These are phyloP conservation scores for Xylaria polymorpha DNA, from an alignment of 2,329 filamentous ascomycete species.

Conservation along the genomic window DNA sequence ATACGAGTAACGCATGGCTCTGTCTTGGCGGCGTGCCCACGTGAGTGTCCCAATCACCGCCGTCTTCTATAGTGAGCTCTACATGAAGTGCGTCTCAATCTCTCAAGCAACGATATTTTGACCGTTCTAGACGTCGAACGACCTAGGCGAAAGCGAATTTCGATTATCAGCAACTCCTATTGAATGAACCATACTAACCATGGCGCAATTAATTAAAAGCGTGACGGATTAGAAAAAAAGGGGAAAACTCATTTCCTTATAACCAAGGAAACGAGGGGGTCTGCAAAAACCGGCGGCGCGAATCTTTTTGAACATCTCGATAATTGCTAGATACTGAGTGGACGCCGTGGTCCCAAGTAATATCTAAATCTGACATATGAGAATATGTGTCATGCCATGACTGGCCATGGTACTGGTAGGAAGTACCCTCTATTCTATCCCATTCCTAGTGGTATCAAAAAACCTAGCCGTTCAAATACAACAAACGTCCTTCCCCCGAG, in stretches of 20 bases:
- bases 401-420: constrained; percentile 21
- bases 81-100: neutral
- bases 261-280: neutral
- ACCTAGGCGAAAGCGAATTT: neutral
- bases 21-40: neutral
- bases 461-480: constrained; percentile 28
- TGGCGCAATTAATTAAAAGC: neutral
- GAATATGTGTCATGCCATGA: constrained; percentile 39
- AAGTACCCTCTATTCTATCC: constrained; percentile 31
- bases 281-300: constrained; percentile 6
- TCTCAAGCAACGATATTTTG: neutral
- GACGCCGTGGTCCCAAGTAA: constrained; percentile 36
- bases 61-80: neutral
- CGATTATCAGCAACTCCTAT: neutral
- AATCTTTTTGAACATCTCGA: constrained; percentile 42
- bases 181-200: neutral
- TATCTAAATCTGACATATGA: constrained; percentile 39
- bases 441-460: constrained; percentile 35
- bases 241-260: neutral
- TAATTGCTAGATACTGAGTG: constrained; percentile 38
- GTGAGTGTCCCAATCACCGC: neutral
- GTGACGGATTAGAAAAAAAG: no score
- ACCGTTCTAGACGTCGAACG: neutral
- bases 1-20: constrained; percentile 9
- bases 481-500: constrained; percentile 38